A percentile compares a stretch with the other conserved stretches of the same genome.
Evolutionary conservation across 257 asterid genomes (phyloP).

Genomic region (Fraxinus anomala): DNA sequence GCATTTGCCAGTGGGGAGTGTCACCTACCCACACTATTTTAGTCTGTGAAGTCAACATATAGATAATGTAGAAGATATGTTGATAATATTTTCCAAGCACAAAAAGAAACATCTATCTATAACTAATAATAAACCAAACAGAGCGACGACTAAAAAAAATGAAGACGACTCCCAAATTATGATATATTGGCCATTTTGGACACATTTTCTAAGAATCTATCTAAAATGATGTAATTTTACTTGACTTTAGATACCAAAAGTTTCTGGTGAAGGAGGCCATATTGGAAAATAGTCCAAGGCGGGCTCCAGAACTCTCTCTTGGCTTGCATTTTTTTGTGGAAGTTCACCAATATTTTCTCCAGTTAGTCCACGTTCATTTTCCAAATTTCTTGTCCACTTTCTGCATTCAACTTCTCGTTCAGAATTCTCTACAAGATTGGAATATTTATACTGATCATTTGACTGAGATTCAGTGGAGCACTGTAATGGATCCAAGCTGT

Average conservation of each 20-base stretch:
- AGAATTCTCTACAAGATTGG: background rate
- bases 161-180: too few relatives aligned
- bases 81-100: background rate
- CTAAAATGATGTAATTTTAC: background rate
- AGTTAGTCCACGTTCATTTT: constrained; percentile 49
- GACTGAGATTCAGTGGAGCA: constrained; percentile 14
- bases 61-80: background rate
- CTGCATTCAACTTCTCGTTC: constrained; percentile 28
- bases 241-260: constrained; percentile 26
- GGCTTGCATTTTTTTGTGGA: constrained; percentile 14
- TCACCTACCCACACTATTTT: background rate
- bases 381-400: constrained; percentile 53
- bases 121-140: too few relatives aligned
- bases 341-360: too few relatives aligned
- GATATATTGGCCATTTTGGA: background rate
- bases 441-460: background rate
- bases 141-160: background rate
- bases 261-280: constrained; percentile 25
- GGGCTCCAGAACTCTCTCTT: background rate
- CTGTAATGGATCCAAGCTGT: constrained; percentile 25
- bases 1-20: background rate
- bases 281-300: constrained; percentile 15
- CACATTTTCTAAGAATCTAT: background rate
- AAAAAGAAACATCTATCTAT: too few relatives aligned
- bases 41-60: too few relatives aligned